A percentile compares a stretch with the other conserved stretches of the same genome.
Conservation (phyloP, 2,329 filamentous ascomycete species). For the Periconia digitata region DNA sequence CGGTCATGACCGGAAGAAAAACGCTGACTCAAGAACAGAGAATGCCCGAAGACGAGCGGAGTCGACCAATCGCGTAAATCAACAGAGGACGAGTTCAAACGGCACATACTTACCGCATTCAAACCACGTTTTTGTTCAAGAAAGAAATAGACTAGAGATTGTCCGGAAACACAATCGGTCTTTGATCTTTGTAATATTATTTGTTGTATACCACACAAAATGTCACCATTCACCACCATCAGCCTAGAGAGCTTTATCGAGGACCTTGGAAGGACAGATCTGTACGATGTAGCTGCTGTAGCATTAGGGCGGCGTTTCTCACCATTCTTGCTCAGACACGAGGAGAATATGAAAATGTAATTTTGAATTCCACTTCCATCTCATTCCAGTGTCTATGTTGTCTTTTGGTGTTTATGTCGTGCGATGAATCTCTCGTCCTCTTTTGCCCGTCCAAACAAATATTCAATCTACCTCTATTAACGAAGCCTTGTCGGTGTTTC, state of each 20-base stretch:
- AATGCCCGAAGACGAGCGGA: constrained; percentile 45
- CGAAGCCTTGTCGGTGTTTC: too few relatives aligned
- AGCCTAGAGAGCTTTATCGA: too few relatives aligned
- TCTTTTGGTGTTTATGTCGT: too few relatives aligned
- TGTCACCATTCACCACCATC: too few relatives aligned
- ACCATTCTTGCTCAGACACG: too few relatives aligned
- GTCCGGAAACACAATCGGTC: not conserved
- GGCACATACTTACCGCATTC: not conserved
- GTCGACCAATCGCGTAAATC: constrained; percentile 40
- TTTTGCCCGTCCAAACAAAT: too few relatives aligned
- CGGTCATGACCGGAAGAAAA: not conserved
- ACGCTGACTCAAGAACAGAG: constrained; percentile 18
- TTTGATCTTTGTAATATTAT: not conserved
- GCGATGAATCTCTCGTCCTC: too few relatives aligned
- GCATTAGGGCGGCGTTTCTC: constrained; percentile 8
- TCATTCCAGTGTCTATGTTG: too few relatives aligned
- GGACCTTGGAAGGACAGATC: not conserved
- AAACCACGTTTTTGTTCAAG: too few relatives aligned
- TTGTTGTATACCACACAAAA: constrained; percentile 4
- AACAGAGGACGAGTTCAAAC: not conserved
- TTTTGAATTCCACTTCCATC: too few relatives aligned
- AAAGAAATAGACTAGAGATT: not conserved
- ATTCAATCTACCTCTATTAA: too few relatives aligned
- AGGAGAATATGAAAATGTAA: too few relatives aligned
- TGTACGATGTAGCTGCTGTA: not conserved